Percentiles rank a stretch among this genome's conserved stretches.
These are phyloP conservation scores for Boletus holoroseus DNA, from an alignment of 1,284 basidiomycete species.

Conservation along the genomic window DNA sequence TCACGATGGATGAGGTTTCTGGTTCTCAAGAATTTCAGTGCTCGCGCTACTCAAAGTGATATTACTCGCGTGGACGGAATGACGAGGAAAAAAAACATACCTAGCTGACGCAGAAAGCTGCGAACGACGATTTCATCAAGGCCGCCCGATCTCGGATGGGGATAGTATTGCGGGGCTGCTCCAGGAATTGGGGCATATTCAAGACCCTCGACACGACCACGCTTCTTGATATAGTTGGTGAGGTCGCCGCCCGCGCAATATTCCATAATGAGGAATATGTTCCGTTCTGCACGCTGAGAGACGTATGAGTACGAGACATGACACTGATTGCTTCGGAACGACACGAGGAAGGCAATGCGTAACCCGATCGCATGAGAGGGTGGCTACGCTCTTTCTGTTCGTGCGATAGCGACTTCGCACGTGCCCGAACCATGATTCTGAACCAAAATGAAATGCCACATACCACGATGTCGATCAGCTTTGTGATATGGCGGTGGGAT, in stretches of 20 bases:
- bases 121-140: constrained; percentile 88
- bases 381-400: neutral
- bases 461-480: constrained; percentile 87
- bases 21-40: constrained; percentile 86
- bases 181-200: constrained; percentile 70
- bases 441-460: constrained; percentile 24
- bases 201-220: constrained; percentile 79
- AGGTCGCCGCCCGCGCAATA: constrained; percentile 95
- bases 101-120: constrained; percentile 89
- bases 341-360: neutral
- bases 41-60: constrained; percentile 65
- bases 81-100: constrained; percentile 39
- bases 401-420: neutral
- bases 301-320: constrained; percentile 15
- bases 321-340: neutral
- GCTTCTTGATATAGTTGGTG: constrained; percentile 93
- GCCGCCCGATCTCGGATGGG: constrained; percentile 87
- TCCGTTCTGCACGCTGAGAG: constrained; percentile 77
- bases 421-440: neutral
- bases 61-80: constrained; percentile 5
- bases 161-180: constrained; percentile 74
- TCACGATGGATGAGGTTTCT: constrained; percentile 94
- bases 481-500: constrained; percentile 90
- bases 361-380: neutral
- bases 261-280: constrained; percentile 98